Base-by-base conservation (phyloP, 148 eudicot species). In the Spergularia marina region DNA sequence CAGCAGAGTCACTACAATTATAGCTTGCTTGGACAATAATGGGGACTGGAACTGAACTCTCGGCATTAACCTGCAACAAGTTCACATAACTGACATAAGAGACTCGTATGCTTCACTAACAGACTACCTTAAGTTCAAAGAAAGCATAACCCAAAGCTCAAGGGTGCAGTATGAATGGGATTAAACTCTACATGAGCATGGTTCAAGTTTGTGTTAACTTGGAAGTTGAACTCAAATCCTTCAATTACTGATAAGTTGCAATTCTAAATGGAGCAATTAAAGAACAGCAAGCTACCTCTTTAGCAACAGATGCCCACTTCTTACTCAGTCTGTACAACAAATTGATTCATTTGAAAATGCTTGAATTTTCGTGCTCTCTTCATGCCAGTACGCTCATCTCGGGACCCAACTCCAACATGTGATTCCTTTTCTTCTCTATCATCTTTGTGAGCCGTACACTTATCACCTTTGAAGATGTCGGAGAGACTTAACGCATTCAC, bases 341-440 rank as follows among this genome's bases (percentile, higher is more conserved):
- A 54, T 40, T 61, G 65, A 44, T 44, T 77, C 78, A 81, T 73
- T 69, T 77, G 67, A 81, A 81, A 44, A 81, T 4, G 71, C 67
- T 51, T 17, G 81, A 77, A 72, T 72, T 72, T 81, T 6, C 9
- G 73, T 52, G 63, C 20, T 66, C 5, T 67, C 73, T n/a, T 69
- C 25, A 17, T 53, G 57, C 20, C 65, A 18, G 18, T 20, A 12
- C 60, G 53, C 74, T 75, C 70, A 18, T 65, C 71, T 13, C 0
- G 54, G 12, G 39, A 64, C 30, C 41, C 7, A 18, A 60, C 40
- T 60, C 54, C 58, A 25, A 44, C 15, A 36, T 17, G 72, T 69
- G 68, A 60, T 77, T 76, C 72, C 61, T 74, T 74, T 62, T 72
- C 62, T 36, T 77, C 65, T 72, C 59, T 68, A 77, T 11, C 14